These are phyloP conservation scores for Bryum argenteum DNA, from an alignment of 225 moss, liverwort and hornwort species.

Conservation along the genomic window DNA sequence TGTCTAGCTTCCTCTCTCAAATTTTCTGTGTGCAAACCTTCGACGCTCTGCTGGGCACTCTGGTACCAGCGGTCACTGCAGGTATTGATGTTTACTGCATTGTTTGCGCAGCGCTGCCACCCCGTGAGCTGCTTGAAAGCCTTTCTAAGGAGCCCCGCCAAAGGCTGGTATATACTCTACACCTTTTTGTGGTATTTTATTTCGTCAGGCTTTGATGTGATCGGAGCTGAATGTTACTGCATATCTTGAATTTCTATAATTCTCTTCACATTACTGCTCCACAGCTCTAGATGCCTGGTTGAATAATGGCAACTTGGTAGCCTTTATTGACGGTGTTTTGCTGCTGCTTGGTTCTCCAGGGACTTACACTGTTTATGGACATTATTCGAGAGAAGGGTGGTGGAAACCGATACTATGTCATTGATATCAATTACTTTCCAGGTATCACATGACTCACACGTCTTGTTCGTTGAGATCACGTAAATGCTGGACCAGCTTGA, in stretches of 20 bases:
- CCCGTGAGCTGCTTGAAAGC: slow-evolving; percentile 46
- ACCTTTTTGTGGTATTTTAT: neutral
- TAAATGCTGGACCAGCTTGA: neutral
- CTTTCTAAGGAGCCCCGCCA: slow-evolving; percentile 56
- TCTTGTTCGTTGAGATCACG: neutral
- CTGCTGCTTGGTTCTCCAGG: slow-evolving; percentile 29
- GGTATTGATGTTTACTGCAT: slow-evolving; percentile 6
- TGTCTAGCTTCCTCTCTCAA: neutral
- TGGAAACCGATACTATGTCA: slow-evolving; percentile 57
- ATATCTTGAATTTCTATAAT: too few relatives aligned
- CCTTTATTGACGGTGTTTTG: slow-evolving; percentile 4
- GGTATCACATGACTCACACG: slow-evolving; percentile 23
- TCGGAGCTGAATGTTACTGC: too few relatives aligned
- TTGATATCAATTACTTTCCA: slow-evolving; percentile 62
- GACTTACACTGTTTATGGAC: slow-evolving; percentile 55
- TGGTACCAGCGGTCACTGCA: neutral
- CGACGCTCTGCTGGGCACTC: neutral
- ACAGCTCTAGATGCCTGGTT: neutral
- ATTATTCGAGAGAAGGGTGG: slow-evolving; percentile 63
- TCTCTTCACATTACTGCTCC: neutral
- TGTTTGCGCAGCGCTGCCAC: slow-evolving; percentile 46
- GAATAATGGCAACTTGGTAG: neutral
- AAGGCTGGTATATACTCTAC: slow-evolving; percentile 39
- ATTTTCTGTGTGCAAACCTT: neutral
- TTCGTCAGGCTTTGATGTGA: neutral